phyloP scores from a whole-genome alignment of 2,329 filamentous ascomycete species.

The Aspergillus jensenii region DNA sequence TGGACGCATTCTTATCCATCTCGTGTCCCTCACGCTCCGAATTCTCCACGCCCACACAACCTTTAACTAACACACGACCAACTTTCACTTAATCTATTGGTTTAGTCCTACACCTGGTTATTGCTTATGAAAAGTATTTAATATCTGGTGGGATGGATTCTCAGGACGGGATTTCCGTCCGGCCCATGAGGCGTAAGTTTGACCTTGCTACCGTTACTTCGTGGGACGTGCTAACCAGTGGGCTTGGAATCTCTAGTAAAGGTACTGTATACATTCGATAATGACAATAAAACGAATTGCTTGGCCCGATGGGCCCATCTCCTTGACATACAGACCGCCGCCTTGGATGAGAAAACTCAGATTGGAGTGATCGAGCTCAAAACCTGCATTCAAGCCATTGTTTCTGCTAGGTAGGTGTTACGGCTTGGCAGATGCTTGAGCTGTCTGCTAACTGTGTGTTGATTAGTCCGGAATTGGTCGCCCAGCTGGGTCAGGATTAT shows the following conservation, averaged over 20 bases:
- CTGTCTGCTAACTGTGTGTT: constrained; percentile 2
- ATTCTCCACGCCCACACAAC: constrained; percentile 1
- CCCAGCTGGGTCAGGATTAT: constrained; percentile 74
- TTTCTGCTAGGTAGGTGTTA: constrained; percentile 55
- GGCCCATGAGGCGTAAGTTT: constrained; percentile 66
- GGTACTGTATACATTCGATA: constrained; percentile 94
- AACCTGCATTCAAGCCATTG: constrained; percentile 81
- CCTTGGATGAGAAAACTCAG: constrained; percentile 73
- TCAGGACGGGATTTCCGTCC: constrained; percentile 57
- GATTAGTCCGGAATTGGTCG: constrained; percentile 78
- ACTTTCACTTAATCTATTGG: not conserved
- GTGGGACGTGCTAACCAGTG: constrained; percentile 17
- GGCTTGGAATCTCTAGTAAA: constrained; percentile 65
- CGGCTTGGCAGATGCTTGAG: not conserved
- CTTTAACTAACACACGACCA: not conserved
- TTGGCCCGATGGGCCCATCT: constrained; percentile 81
- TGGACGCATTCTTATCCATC: constrained; percentile 1
- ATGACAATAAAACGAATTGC: constrained; percentile 82
- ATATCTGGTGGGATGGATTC: constrained; percentile 40
- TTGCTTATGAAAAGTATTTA: constrained; percentile 32
- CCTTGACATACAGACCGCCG: constrained; percentile 75
- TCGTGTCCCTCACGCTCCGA: not conserved
- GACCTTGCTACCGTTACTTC: not conserved
- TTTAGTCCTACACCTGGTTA: constrained; percentile 4
- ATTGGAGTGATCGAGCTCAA: constrained; percentile 88